Percentiles rank a stretch among this genome's conserved stretches.
These are phyloP conservation scores for Fagopyrum esculentum DNA, from an alignment of 148 eudicot species.

Conservation along the genomic window DNA sequence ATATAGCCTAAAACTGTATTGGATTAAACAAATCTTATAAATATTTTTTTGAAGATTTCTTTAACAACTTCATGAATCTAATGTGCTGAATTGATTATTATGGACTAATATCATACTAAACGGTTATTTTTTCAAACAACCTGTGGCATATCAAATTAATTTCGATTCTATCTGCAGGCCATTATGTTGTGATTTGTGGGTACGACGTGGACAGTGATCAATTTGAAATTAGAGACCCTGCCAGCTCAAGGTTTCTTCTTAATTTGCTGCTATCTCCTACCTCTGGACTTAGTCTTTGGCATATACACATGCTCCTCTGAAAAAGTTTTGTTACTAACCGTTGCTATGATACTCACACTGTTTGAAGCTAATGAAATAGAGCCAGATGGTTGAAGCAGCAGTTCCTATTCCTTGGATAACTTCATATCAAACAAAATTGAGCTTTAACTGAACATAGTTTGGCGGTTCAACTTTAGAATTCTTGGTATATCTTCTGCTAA, in stretches of 20 bases:
- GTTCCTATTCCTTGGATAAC: not conserved
- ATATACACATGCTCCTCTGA: not conserved
- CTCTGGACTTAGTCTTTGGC: not conserved
- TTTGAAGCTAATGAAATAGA: not conserved
- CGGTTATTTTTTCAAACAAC: too few relatives aligned
- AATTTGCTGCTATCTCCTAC: not conserved
- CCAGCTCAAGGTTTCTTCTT: conserved; percentile 63
- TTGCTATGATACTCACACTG: not conserved
- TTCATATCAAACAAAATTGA: too few relatives aligned
- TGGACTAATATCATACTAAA: too few relatives aligned
- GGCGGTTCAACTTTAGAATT: too few relatives aligned
- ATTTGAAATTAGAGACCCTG: conserved; percentile 99
- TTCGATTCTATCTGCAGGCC: conserved; percentile 53
- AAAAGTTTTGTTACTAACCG: too few relatives aligned
- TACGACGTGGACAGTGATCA: conserved; percentile 67
- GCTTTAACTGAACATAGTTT: too few relatives aligned
- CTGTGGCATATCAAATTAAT: too few relatives aligned
- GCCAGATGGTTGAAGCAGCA: not conserved
- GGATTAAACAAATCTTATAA: too few relatives aligned
- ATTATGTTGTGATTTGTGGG: conserved; percentile 87
- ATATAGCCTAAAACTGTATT: too few relatives aligned
- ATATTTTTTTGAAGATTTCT: too few relatives aligned
- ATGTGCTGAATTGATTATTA: too few relatives aligned
- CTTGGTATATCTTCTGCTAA: not conserved
- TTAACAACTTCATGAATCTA: too few relatives aligned